These are phyloP conservation scores for Fusarium temperatum DNA, from an alignment of 2,329 filamentous ascomycete species.

Conservation along the genomic window DNA sequence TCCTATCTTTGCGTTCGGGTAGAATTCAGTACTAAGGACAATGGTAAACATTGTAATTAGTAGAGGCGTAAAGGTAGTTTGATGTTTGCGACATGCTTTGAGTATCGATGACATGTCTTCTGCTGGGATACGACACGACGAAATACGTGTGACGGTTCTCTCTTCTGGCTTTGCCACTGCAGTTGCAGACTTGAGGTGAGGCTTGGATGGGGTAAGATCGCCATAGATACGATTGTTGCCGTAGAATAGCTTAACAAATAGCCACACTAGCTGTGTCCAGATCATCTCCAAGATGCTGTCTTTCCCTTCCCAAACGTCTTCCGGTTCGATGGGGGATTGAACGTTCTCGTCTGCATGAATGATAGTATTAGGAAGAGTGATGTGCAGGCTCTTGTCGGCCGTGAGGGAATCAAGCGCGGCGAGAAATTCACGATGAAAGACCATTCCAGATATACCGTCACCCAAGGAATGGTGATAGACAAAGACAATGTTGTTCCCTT, in stretches of 20 bases:
- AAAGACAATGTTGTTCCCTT: slow-evolving; percentile 18
- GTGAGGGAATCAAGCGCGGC: not conserved
- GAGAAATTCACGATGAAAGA: slow-evolving; percentile 25
- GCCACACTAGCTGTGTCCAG: not conserved
- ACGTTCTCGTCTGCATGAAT: not conserved
- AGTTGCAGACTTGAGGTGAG: not conserved
- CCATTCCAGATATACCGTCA: slow-evolving; percentile 20
- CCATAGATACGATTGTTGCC: not conserved
- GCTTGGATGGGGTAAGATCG: not conserved
- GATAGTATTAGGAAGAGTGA: not conserved
- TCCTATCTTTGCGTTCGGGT: slow-evolving; percentile 35
- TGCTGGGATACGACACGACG: slow-evolving; percentile 13
- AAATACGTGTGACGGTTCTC: slow-evolving; percentile 12
- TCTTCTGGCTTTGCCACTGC: not conserved
- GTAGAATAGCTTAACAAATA: not conserved
- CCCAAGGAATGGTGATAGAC: slow-evolving; percentile 30
- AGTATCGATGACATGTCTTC: slow-evolving; percentile 8
- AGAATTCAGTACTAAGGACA: slow-evolving; percentile 33
- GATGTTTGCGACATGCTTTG: slow-evolving; percentile 27
- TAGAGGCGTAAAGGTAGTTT: slow-evolving; percentile 38
- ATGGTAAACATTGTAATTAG: slow-evolving; percentile 15
- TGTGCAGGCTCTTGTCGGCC: no score
- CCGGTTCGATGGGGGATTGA: not conserved
- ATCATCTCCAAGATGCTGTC: not conserved
- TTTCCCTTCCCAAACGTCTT: not conserved